Evolutionary conservation across 305 asterid species (phyloP).

Genomic region (Fraxinus sp.): DNA sequence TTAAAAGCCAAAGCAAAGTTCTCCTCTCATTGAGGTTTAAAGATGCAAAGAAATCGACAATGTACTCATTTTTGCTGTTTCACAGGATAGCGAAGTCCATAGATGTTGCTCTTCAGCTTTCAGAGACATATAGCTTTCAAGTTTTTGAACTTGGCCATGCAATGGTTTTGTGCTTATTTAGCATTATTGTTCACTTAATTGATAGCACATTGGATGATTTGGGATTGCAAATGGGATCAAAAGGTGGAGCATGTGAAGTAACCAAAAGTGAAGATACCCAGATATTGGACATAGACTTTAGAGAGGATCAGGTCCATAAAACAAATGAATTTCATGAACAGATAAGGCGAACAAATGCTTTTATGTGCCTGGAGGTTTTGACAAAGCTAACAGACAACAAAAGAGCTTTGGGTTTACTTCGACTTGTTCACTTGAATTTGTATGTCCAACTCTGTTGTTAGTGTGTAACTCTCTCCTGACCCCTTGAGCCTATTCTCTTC

Average conservation of each 20-base stretch:
- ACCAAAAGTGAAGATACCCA: slow-evolving; percentile 1
- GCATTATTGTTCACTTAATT: not conserved
- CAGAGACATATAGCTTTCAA: not conserved
- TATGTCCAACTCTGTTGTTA: not conserved
- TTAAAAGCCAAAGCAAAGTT: not conserved
- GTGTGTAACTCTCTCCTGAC: not conserved
- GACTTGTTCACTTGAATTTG: slow-evolving; percentile 4
- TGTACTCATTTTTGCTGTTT: not conserved
- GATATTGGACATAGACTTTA: not conserved
- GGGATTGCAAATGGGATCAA: slow-evolving; percentile 9
- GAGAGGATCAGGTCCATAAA: not conserved
- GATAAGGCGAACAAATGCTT: not conserved
- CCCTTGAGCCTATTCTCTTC: not conserved
- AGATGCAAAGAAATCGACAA: not conserved
- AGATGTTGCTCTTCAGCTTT: not conserved
- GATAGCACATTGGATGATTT: not conserved
- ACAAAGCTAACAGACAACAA: slow-evolving; percentile 1
- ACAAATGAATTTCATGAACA: slow-evolving; percentile 3
- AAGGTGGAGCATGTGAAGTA: not conserved
- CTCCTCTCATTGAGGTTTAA: not conserved
- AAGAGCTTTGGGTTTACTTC: not conserved
- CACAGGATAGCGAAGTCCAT: not conserved
- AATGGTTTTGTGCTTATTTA: slow-evolving; percentile 5
- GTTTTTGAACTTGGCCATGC: not conserved
- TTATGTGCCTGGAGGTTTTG: not conserved